Conservation (phyloP, 177 flowering plant genomes). For the Vitis hybrid region DNA sequence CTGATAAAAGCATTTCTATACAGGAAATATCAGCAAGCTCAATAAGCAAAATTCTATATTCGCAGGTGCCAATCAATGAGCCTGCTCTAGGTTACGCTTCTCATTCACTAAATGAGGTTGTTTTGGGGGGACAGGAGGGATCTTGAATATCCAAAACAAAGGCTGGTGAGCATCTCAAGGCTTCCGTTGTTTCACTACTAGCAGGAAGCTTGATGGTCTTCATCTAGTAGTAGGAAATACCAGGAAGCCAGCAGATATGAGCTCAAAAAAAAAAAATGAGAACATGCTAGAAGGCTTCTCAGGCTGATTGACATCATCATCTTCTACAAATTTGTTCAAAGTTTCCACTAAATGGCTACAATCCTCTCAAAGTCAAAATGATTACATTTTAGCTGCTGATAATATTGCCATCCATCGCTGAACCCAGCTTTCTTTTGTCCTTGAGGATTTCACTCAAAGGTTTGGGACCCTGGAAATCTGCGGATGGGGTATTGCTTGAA, state of each 20-base stretch:
- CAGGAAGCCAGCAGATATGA: conserved; percentile 1
- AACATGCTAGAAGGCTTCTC: conserved; percentile 17
- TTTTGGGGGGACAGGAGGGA: neutral
- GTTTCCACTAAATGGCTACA: neutral
- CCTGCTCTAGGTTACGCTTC: neutral
- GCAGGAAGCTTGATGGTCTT: neutral
- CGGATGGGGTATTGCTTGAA: conserved; percentile 3
- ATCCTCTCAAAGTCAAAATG: neutral
- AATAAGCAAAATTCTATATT: conserved; percentile 1
- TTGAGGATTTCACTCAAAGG: conserved; percentile 52
- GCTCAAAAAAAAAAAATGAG: conserved; percentile 24
- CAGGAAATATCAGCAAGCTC: conserved; percentile 5
- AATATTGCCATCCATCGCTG: conserved; percentile 11
- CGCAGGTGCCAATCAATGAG: neutral
- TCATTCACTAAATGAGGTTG: neutral
- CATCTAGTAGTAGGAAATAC: conserved; percentile 7
- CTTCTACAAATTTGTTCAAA: conserved; percentile 5
- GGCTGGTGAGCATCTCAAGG: conserved; percentile 9
- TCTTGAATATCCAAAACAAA: neutral
- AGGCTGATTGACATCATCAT: conserved; percentile 18
- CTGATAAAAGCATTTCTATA: conserved; percentile 10
- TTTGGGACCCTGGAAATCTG: conserved; percentile 55
- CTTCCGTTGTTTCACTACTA: neutral
- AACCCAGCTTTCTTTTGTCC: conserved; percentile 31
- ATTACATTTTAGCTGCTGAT: conserved; percentile 10